Percentiles rank a stretch among this genome's conserved stretches.
phyloP scores from a whole-genome alignment of 352 stramenopile species.

The Globisporangium irregulare region DNA sequence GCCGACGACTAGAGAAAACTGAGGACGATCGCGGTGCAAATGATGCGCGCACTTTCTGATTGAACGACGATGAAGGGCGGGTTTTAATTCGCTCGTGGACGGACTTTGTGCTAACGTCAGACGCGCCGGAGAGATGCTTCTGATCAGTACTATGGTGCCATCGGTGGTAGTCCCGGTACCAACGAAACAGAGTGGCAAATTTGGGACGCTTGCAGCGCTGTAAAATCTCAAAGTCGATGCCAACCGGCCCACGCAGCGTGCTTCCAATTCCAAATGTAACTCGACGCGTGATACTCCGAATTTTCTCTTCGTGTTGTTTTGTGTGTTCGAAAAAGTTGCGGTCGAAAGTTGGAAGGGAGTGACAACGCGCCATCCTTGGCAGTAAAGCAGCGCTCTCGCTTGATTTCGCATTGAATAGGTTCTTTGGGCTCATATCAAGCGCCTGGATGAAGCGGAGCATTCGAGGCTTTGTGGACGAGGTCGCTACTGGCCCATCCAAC shows the following conservation, averaged over 20 bases:
- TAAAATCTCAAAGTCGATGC: constrained; percentile 60
- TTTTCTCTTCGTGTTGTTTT: constrained; percentile 25
- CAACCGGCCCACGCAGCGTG: constrained; percentile 19
- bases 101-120: background rate
- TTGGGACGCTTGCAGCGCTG: constrained; percentile 46
- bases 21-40: constrained; percentile 7
- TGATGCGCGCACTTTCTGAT: background rate
- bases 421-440: background rate
- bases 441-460: constrained; percentile 6
- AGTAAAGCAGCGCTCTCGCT: background rate
- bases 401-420: background rate
- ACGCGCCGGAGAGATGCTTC: background rate
- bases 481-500: background rate
- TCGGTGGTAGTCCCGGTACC: constrained; percentile 39
- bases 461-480: background rate
- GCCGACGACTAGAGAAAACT: background rate
- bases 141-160: constrained; percentile 25
- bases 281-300: background rate
- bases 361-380: constrained; percentile 35
- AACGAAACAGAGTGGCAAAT: constrained; percentile 34
- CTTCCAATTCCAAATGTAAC: constrained; percentile 24
- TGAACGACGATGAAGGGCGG: background rate
- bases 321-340: constrained; percentile 34
- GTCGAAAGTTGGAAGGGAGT: constrained; percentile 49
- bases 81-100: background rate